phyloP scores from a whole-genome alignment of 805 yeast genomes.

The Suhomyces canberraensis region DNA sequence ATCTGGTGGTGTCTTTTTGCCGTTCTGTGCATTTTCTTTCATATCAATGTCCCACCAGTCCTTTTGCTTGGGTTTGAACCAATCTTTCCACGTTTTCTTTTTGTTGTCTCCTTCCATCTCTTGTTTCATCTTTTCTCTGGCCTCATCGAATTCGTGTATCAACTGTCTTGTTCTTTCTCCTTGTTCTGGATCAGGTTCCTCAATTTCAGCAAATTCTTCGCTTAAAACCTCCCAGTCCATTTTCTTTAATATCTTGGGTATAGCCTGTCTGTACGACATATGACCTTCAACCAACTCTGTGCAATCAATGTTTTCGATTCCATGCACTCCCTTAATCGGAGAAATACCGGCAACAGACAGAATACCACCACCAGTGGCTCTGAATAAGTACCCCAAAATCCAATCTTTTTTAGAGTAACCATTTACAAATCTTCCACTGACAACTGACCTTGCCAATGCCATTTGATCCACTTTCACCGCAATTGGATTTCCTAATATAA shows the following conservation, averaged over 20 bases:
- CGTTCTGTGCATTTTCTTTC: conserved; percentile 11
- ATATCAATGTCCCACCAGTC: conserved; percentile 59
- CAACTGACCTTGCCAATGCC: conserved; percentile 75
- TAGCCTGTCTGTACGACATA: conserved; percentile 93
- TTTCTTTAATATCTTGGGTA: conserved; percentile 72
- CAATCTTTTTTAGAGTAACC: conserved; percentile 93
- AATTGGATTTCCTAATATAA: conserved; percentile 83
- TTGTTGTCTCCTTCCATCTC: conserved; percentile 32
- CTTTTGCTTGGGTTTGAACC: conserved; percentile 48
- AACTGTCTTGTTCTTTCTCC: conserved; percentile 79
- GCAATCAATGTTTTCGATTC: conserved; percentile 82
- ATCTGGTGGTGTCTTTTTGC: conserved; percentile 2
- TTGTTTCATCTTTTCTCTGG: conserved; percentile 57
- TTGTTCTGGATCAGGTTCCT: conserved; percentile 90
- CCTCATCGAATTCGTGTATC: conserved; percentile 82
- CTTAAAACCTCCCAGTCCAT: conserved; percentile 78
- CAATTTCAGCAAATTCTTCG: conserved; percentile 93
- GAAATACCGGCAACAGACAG: conserved; percentile 89
- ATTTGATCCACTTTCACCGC: conserved; percentile 77
- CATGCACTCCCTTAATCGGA: conserved; percentile 58
- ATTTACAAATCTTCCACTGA: conserved; percentile 84
- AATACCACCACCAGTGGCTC: conserved; percentile 95
- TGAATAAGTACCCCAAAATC: conserved; percentile 90
- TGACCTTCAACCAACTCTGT: conserved; percentile 89
- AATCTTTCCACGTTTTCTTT: conserved; percentile 45